Evolutionary conservation across 2,329 filamentous ascomycete genomes (phyloP).

Genomic region (Colletotrichum sansevieriae): DNA sequence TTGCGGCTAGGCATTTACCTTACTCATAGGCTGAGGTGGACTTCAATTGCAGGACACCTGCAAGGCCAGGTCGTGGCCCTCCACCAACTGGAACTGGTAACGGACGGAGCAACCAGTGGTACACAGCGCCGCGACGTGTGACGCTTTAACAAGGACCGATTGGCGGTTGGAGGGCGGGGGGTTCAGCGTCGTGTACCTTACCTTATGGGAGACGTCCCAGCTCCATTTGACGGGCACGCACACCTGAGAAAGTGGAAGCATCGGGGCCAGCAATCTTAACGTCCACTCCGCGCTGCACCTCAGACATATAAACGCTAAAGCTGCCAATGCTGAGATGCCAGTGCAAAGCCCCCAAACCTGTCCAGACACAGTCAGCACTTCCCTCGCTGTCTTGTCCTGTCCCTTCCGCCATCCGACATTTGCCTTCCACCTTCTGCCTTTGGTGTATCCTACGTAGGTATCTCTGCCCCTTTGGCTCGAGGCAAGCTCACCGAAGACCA

Average conservation of each 20-base stretch:
- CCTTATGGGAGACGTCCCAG: too few relatives aligned
- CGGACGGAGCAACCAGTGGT: background rate
- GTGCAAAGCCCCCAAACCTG: conserved; percentile 10
- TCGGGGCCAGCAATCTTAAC: conserved; percentile 14
- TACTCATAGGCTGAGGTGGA: too few relatives aligned
- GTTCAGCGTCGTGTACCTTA: too few relatives aligned
- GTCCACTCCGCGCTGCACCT: conserved; percentile 11
- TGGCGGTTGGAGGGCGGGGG: conserved; percentile 9
- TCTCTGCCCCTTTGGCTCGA: too few relatives aligned
- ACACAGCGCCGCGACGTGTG: conserved; percentile 23
- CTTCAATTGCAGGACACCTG: conserved; percentile 17
- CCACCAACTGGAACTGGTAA: conserved; percentile 34
- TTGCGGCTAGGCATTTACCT: background rate
- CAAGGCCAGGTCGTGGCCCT: conserved; percentile 26
- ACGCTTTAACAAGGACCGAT: conserved; percentile 29
- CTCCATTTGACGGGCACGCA: too few relatives aligned
- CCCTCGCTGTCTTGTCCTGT: conserved; percentile 13
- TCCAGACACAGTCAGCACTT: conserved; percentile 11
- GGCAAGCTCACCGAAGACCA: conserved; percentile 6
- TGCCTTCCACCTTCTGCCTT: background rate
- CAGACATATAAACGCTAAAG: conserved; percentile 36
- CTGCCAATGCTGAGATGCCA: conserved; percentile 31
- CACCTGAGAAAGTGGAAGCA: conserved; percentile 1
- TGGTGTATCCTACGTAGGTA: too few relatives aligned
- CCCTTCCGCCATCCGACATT: background rate